phyloP scores from a whole-genome alignment of 306 rosid species.

The Fragaria vesca region DNA sequence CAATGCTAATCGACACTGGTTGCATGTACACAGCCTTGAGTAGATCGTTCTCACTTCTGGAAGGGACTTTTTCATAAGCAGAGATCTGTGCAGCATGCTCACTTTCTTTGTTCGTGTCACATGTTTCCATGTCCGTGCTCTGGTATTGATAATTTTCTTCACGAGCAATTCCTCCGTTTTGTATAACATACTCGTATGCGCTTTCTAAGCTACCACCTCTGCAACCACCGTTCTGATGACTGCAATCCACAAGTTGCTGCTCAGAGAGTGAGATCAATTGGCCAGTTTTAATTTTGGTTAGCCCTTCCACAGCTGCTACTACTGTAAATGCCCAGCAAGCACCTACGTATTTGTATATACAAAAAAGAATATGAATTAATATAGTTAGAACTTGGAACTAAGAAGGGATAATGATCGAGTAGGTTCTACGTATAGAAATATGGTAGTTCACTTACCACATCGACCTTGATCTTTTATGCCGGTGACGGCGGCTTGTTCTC shows the following conservation, averaged over 20 bases:
- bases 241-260: conserved; percentile 38
- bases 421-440: neutral
- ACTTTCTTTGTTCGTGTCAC: neutral
- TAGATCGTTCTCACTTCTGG: conserved; percentile 1
- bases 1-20: conserved; percentile 14
- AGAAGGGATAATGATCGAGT: too few species aligned
- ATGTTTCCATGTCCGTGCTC: neutral
- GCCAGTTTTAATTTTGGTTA: conserved; percentile 21
- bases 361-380: neutral
- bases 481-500: conserved; percentile 38
- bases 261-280: conserved; percentile 27
- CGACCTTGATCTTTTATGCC: neutral
- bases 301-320: neutral
- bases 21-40: conserved; percentile 21
- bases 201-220: neutral
- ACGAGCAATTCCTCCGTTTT: conserved; percentile 17
- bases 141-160: conserved; percentile 25
- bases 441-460: too few species aligned
- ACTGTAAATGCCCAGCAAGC: neutral
- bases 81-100: conserved; percentile 6
- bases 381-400: too few species aligned
- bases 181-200: conserved; percentile 15
- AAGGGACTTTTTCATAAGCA: neutral
- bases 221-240: conserved; percentile 7
- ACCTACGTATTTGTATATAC: neutral